phyloP scores from a whole-genome alignment of 2,329 filamentous ascomycete genomes.

The Hypoxylon sp. region DNA sequence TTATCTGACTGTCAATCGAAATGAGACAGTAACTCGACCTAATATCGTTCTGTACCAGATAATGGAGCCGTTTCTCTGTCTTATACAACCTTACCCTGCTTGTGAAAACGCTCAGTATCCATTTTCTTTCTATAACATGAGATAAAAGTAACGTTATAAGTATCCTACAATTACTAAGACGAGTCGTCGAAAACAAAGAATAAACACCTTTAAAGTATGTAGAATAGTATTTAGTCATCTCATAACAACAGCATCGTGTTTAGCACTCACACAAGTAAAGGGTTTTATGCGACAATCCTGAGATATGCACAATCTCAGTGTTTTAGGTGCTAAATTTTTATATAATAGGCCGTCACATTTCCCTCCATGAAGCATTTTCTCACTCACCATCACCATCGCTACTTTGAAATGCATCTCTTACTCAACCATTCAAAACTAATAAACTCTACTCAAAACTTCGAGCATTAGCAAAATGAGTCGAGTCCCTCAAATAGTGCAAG shows the following conservation, averaged over 20 bases:
- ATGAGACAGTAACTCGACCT: no score
- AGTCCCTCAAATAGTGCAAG: no score
- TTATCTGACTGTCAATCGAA: no score
- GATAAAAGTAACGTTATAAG: background rate
- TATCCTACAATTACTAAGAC: background rate
- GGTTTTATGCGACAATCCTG: background rate
- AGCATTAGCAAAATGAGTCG: no score
- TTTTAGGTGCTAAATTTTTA: background rate
- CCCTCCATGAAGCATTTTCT: background rate
- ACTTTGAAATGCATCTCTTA: background rate
- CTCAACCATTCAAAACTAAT: background rate
- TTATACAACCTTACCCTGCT: no score
- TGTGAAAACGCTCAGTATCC: no score
- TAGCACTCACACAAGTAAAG: background rate
- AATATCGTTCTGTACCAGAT: no score
- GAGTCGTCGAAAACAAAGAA: background rate
- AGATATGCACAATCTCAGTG: background rate
- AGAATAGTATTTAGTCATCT: background rate
- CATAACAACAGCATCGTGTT: background rate
- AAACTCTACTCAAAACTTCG: background rate
- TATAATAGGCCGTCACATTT: background rate
- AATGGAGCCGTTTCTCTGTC: no score
- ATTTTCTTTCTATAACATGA: no score
- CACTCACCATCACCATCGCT: background rate
- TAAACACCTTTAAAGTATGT: background rate